A percentile compares a stretch with the other conserved stretches of the same genome.
These are phyloP conservation scores for Fusarium sp. DNA, from an alignment of 2,329 filamentous ascomycete genomes.

Conservation along the genomic window DNA sequence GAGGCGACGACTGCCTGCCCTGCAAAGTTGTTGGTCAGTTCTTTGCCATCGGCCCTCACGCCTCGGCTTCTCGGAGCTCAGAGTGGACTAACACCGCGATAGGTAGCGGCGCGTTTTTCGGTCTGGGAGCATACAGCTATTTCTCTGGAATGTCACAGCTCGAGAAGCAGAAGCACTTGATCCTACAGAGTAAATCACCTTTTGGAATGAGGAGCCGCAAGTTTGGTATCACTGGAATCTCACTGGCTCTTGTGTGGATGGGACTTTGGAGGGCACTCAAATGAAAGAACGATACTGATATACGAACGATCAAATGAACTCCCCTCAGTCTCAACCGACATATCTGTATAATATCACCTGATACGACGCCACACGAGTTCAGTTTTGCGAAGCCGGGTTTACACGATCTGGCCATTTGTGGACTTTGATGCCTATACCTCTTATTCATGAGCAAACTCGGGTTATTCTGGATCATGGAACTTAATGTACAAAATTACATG, in stretches of 20 bases:
- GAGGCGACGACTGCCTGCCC: conserved; percentile 76
- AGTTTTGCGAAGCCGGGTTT: background rate
- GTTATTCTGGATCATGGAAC: background rate
- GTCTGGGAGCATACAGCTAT: conserved; percentile 84
- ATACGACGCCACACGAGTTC: background rate
- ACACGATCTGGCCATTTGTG: background rate
- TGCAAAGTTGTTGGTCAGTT: conserved; percentile 80
- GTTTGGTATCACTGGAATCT: conserved; percentile 77
- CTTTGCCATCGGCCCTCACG: conserved; percentile 15
- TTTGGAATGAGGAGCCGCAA: conserved; percentile 81
- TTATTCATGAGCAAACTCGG: background rate
- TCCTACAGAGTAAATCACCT: conserved; percentile 77
- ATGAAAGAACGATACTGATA: conserved; percentile 8
- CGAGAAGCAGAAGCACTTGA: conserved; percentile 73
- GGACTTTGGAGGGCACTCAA: conserved; percentile 78
- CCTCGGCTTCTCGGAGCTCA: conserved; percentile 11
- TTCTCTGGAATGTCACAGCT: conserved; percentile 81
- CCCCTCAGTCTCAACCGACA: conserved; percentile 19
- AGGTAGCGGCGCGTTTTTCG: conserved; percentile 84
- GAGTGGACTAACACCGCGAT: conserved; percentile 36
- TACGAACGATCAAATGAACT: conserved; percentile 15
- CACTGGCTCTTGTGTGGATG: conserved; percentile 76
- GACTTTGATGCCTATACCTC: background rate
- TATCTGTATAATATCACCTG: conserved; percentile 4
- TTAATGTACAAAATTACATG: background rate